phyloP scores from a whole-genome alignment of 1,139 yeast species.

The Geotrichum histeridarum region DNA sequence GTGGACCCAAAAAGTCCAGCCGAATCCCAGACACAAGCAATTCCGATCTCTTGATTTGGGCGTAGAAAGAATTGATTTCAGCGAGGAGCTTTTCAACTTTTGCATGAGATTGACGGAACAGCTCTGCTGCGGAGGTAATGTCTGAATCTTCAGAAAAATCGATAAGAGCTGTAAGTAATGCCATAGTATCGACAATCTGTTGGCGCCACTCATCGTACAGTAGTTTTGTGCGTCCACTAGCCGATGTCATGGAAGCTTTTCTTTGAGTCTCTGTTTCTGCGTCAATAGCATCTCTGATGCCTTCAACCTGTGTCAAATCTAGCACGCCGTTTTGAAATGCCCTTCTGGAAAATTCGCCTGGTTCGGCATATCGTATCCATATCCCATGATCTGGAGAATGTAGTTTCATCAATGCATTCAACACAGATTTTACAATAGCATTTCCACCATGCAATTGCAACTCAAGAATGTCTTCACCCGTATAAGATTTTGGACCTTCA shows the following conservation, averaged over 20 bases:
- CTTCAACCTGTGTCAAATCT: constrained; percentile 82
- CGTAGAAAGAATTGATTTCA: constrained; percentile 44
- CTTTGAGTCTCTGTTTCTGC: constrained; percentile 94
- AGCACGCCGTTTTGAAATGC: constrained; percentile 70
- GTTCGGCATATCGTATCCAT: constrained; percentile 72
- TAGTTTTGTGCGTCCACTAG: constrained; percentile 60
- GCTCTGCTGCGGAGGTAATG: constrained; percentile 50
- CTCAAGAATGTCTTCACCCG: constrained; percentile 89
- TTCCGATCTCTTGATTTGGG: constrained; percentile 54
- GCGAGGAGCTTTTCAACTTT: constrained; percentile 42
- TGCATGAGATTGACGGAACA: constrained; percentile 46
- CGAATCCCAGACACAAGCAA: constrained; percentile 69
- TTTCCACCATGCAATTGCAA: constrained; percentile 90
- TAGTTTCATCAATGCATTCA: constrained; percentile 42
- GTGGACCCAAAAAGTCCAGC: constrained; percentile 77
- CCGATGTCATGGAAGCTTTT: constrained; percentile 63
- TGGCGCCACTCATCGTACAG: constrained; percentile 64
- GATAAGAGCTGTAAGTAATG: constrained; percentile 76
- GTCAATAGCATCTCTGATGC: constrained; percentile 80
- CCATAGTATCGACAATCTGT: constrained; percentile 58
- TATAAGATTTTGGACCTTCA: constrained; percentile 72
- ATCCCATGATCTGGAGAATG: constrained; percentile 27
- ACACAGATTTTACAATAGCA: constrained; percentile 69
- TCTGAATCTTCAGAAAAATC: constrained; percentile 93
- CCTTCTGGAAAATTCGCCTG: constrained; percentile 85